Conservation (phyloP, 257 asterid species). For the Nicotiana benthamiana region DNA sequence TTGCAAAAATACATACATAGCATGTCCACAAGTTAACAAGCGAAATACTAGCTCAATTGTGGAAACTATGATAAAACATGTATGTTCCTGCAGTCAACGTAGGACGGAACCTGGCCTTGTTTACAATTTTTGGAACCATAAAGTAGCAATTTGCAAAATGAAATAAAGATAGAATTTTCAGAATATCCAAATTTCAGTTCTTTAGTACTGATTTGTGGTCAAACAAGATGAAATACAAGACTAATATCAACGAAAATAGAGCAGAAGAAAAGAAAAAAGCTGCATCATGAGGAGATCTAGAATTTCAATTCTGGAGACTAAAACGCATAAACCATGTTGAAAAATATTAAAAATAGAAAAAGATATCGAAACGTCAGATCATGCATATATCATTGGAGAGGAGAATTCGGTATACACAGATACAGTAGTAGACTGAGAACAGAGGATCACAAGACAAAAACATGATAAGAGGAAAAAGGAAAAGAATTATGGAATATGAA, state of each 20-base stretch:
- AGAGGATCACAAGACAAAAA: neutral
- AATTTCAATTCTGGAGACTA: neutral
- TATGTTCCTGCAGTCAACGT: neutral
- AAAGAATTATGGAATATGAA: neutral
- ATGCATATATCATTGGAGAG: neutral
- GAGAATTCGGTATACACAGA: neutral
- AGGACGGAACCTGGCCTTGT: neutral
- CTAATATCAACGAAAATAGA: neutral
- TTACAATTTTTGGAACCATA: neutral
- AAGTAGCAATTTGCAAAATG: neutral
- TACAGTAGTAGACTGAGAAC: neutral
- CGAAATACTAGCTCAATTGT: neutral
- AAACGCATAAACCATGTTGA: neutral
- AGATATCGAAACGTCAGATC: neutral
- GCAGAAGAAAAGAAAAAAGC: neutral
- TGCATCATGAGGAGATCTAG: neutral
- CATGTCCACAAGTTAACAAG: neutral
- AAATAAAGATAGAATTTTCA: neutral
- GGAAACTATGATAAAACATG: neutral
- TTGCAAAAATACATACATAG: neutral
- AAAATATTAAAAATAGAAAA: neutral
- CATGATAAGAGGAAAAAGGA: neutral
- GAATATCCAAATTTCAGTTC: neutral
- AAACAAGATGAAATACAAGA: neutral
- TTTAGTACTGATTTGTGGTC: neutral